Conservation (phyloP, 176 grass and related monocot species). For the Carex pumila region DNA sequence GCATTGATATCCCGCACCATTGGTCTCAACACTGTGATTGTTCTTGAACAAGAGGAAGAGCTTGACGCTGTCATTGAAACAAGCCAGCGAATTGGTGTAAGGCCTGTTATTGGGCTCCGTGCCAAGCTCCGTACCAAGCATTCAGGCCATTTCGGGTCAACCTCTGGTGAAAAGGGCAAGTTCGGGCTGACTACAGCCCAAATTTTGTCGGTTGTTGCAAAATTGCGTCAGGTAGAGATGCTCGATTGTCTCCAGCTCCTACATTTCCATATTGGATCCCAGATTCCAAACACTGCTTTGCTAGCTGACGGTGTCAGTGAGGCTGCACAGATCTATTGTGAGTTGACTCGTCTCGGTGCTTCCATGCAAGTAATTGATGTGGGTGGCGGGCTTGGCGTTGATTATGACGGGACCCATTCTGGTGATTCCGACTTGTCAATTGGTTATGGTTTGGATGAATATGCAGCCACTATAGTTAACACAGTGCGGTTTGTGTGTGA, state of each 20-base stretch:
- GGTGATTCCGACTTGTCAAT: slow-evolving; percentile 79
- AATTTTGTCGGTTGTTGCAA: slow-evolving; percentile 61
- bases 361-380: slow-evolving; percentile 74
- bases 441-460: slow-evolving; percentile 77
- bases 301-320: slow-evolving; percentile 77
- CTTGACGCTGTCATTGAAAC: slow-evolving; percentile 80
- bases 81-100: slow-evolving; percentile 48
- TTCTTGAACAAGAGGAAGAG: slow-evolving; percentile 97
- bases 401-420: slow-evolving; percentile 80
- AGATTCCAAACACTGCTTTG: slow-evolving; percentile 79
- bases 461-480: slow-evolving; percentile 57
- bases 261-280: slow-evolving; percentile 95
- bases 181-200: slow-evolving; percentile 73
- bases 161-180: slow-evolving; percentile 93
- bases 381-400: slow-evolving; percentile 80
- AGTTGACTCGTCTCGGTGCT: slow-evolving; percentile 74
- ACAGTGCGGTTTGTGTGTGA: slow-evolving; percentile 67
- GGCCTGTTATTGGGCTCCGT: slow-evolving; percentile 74
- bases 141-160: slow-evolving; percentile 84
- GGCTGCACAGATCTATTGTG: slow-evolving; percentile 90
- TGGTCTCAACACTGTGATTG: slow-evolving; percentile 69
- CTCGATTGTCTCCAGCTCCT: slow-evolving; percentile 93
- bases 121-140: slow-evolving; percentile 97
- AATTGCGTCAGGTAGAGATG: slow-evolving; percentile 59
- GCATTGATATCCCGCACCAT: slow-evolving; percentile 68